These are phyloP conservation scores for Diaporthe destruens DNA, from an alignment of 2,329 filamentous ascomycete species.

Conservation along the genomic window DNA sequence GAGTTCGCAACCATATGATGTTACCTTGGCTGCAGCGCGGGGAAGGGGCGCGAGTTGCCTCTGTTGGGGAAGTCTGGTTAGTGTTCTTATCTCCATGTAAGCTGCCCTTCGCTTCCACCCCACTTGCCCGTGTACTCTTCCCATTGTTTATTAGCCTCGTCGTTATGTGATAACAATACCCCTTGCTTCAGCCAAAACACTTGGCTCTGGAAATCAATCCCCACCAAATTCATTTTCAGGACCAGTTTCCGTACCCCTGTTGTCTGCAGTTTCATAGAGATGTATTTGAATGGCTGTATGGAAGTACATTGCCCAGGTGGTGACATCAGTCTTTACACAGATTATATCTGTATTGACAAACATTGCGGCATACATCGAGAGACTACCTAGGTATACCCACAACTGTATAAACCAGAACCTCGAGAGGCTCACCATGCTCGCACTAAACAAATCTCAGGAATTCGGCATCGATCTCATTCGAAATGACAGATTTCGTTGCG, in stretches of 20 bases:
- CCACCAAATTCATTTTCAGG: too few relatives aligned
- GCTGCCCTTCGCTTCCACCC: neutral
- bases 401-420: neutral
- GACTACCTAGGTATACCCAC: too few relatives aligned
- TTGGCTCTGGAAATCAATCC: neutral
- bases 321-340: neutral
- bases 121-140: constrained; percentile 16
- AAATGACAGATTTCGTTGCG: constrained; percentile 26
- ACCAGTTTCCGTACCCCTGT: too few relatives aligned
- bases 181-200: neutral
- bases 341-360: neutral
- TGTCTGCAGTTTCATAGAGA: too few relatives aligned
- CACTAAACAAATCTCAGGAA: constrained; percentile 5
- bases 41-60: constrained; percentile 6
- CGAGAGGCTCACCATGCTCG: too few relatives aligned
- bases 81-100: constrained; percentile 10
- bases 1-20: constrained; percentile 1
- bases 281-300: neutral
- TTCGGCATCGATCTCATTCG: constrained; percentile 21
- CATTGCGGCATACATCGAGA: neutral
- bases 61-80: constrained; percentile 18
- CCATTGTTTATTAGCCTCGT: neutral
- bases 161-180: neutral
- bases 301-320: too few relatives aligned
- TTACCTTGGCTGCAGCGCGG: constrained; percentile 2